phyloP scores from a whole-genome alignment of 306 rosid genomes.

The Cyclanthera cordifolia region DNA sequence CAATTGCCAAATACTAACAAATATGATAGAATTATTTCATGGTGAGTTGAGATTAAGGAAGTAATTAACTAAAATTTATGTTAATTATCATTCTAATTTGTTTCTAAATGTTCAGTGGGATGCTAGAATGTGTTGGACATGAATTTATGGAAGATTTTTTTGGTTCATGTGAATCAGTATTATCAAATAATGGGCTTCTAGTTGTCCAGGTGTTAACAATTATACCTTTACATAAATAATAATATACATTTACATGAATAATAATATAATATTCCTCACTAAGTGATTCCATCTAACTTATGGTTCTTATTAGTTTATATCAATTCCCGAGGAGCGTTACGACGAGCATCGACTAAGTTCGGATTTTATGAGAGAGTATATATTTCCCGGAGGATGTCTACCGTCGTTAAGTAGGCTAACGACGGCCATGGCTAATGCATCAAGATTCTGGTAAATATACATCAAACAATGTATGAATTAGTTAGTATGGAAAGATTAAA shows the following conservation, averaged over 20 bases:
- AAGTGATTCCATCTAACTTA: not conserved
- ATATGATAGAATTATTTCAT: slow-evolving; percentile 71
- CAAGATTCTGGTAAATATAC: slow-evolving; percentile 45
- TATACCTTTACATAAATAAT: not conserved
- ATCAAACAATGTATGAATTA: too few species aligned
- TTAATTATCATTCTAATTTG: too few species aligned
- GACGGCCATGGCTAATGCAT: slow-evolving; percentile 49
- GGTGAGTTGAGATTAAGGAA: slow-evolving; percentile 29
- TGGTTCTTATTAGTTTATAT: slow-evolving; percentile 36
- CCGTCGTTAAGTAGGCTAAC: slow-evolving; percentile 71
- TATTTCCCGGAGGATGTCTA: slow-evolving; percentile 71
- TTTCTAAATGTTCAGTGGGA: slow-evolving; percentile 37
- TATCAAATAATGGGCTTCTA: slow-evolving; percentile 56
- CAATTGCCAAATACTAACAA: slow-evolving; percentile 38
- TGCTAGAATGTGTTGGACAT: slow-evolving; percentile 69
- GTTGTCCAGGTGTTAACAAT: slow-evolving; percentile 60
- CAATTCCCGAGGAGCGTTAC: slow-evolving; percentile 59
- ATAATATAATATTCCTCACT: too few species aligned
- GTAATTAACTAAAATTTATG: not conserved
- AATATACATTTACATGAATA: not conserved
- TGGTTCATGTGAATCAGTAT: slow-evolving; percentile 57
- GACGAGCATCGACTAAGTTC: slow-evolving; percentile 58
- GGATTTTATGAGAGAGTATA: slow-evolving; percentile 71
- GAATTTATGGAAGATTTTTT: slow-evolving; percentile 71
- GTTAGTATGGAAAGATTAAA: too few species aligned